Conservation (phyloP, 441 rosid species). For the Populus hybrid region DNA sequence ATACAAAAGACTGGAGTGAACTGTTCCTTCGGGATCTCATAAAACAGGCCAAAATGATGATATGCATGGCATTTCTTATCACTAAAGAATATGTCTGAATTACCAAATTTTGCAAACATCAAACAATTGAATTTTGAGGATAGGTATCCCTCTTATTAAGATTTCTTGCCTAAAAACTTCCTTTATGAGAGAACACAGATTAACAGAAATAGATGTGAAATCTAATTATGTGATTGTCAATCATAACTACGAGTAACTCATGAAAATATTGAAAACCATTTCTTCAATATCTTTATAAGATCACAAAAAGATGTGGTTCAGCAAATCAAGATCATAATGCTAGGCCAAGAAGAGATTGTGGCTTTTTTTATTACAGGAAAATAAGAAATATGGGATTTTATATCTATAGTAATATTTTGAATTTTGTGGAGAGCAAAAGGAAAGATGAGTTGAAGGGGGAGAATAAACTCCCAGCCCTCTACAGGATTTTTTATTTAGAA, state of each 20-base stretch:
- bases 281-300: neutral
- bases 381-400: neutral
- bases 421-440: neutral
- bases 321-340: neutral
- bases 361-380: neutral
- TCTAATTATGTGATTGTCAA: neutral
- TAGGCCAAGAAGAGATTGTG: neutral
- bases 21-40: neutral
- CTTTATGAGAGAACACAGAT: neutral
- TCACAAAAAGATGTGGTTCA: neutral
- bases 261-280: neutral
- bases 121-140: neutral
- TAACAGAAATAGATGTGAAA: neutral
- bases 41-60: neutral
- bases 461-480: neutral
- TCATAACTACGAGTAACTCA: neutral
- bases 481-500: neutral
- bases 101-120: neutral
- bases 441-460: neutral
- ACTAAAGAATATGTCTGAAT: neutral
- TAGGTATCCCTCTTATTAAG: neutral
- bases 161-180: neutral
- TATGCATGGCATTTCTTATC: neutral
- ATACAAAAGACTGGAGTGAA: neutral
- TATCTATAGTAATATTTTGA: neutral